A percentile compares a stretch with the other conserved stretches of the same genome.
These are phyloP conservation scores for Stromatinia cepivora DNA, from an alignment of 2,329 filamentous ascomycete genomes.

Conservation along the genomic window DNA sequence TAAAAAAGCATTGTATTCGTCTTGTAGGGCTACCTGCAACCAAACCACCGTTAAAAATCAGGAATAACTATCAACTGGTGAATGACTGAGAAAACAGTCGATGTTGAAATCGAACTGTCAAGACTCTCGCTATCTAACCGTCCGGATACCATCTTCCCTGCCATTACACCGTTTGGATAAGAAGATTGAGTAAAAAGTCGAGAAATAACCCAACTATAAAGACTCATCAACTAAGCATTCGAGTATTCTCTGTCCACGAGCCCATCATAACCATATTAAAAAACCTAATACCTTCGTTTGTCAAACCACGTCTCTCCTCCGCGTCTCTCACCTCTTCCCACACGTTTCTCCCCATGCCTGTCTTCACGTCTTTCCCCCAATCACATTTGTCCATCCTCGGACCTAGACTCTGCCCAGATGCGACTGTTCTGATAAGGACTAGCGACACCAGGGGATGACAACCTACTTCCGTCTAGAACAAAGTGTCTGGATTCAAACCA, in stretches of 20 bases:
- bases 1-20: background rate
- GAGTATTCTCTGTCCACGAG: background rate
- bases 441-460: background rate
- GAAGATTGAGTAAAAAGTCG: background rate
- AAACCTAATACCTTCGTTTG: background rate
- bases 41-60: background rate
- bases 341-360: background rate
- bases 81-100: slow-evolving; percentile 4
- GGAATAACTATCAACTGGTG: background rate
- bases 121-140: background rate
- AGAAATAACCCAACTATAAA: background rate
- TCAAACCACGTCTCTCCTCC: background rate
- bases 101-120: background rate
- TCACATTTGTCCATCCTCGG: background rate
- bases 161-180: background rate
- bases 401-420: background rate
- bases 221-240: background rate
- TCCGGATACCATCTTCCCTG: background rate
- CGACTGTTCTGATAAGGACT: background rate
- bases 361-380: background rate
- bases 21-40: background rate
- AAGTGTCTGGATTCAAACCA: slow-evolving; percentile 8
- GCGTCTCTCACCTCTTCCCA: background rate
- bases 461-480: background rate
- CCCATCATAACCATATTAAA: slow-evolving; percentile 4